Percentiles rank a stretch among this genome's conserved stretches.
Conservation (phyloP, 2,329 filamentous ascomycete genomes). For the Camptophora hylomeconis region DNA sequence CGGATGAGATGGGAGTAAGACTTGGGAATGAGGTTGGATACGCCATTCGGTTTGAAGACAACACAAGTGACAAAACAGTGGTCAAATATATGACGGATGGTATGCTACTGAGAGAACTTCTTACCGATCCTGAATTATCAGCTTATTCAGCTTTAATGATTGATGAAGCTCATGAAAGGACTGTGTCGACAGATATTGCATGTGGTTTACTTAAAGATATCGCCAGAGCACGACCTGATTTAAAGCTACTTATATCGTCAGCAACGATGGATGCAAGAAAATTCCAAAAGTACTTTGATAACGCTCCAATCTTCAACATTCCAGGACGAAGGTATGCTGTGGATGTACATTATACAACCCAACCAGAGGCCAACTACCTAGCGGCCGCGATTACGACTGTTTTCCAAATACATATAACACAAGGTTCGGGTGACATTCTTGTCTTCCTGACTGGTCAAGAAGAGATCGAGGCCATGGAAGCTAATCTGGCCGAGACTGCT, state of each 20-base stretch:
- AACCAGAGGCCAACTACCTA: conserved; percentile 88
- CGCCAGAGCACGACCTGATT: conserved; percentile 64
- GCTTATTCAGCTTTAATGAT: conserved; percentile 87
- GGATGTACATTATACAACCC: conserved; percentile 78
- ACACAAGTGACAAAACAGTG: conserved; percentile 78
- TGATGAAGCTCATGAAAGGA: conserved; percentile 93
- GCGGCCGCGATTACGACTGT: conserved; percentile 83
- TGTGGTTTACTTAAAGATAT: conserved; percentile 83
- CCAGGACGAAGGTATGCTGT: conserved; percentile 81
- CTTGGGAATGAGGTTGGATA: conserved; percentile 90
- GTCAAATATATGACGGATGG: conserved; percentile 97
- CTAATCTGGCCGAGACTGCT: conserved; percentile 72
- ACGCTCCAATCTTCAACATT: conserved; percentile 88
- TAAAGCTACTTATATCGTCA: conserved; percentile 84
- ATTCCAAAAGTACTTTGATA: conserved; percentile 83
- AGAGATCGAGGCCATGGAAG: conserved; percentile 81
- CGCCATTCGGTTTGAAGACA: conserved; percentile 87
- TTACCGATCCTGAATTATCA: conserved; percentile 73
- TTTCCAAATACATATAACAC: conserved; percentile 86
- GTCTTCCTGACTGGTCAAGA: conserved; percentile 94
- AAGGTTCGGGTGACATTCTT: conserved; percentile 73
- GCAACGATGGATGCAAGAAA: conserved; percentile 91
- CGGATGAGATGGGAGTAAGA: conserved; percentile 83
- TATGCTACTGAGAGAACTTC: conserved; percentile 79
- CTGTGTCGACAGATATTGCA: conserved; percentile 79